Evolutionary conservation across 352 stramenopile species (phyloP), one percentile per base, ranked within the genome.

Genomic region (Peronosclerospora sorghi): DNA sequence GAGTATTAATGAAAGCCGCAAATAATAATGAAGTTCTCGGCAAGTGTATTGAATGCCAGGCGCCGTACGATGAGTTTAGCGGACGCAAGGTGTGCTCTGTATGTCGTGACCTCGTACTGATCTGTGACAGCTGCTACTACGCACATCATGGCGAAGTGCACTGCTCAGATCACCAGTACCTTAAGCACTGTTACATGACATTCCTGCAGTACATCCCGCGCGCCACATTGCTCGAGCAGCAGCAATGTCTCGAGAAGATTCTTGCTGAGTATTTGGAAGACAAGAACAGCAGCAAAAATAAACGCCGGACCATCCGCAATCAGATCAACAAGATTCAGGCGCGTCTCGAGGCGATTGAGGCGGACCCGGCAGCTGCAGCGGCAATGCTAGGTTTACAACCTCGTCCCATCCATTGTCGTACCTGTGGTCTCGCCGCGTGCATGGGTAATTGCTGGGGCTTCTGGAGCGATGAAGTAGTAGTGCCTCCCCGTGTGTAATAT

Each of bases 371-470:
- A 15, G 58, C 52, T 35, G 67, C 69, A 27, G 52, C 60, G 17
- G 63, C 56, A 14, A 39, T 61, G 29, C 32, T 49, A 17, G 42
- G 45, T 15, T 41, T 73, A 2, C 41, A 59, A 2, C 67, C 62
- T 27, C 59, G 61, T 7, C 67, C 65, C 20, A 74, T 83, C 40
- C 73, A 85, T 51, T 85, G 73, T 41, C 73, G 73, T 30, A 85
- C 73, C 5, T 85, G 73, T 29, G 73, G 73, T 32, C 46, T 62
- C 4, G 30, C 51, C 12, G 53, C 51, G 24, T 85, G 73, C 53
- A 64, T 67, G 41, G 73, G 73, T 49, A 85, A 80, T 18, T 85
- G 73, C 54, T 85, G 73, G 73, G 73, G 73, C 8, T 85, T 85
- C 43, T 85, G 73, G 73, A 85, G 69, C 43, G 73, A 85, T 35